Evolutionary conservation across 805 yeast genomes (phyloP).

Genomic region (Hagleromyces aurorensis): DNA sequence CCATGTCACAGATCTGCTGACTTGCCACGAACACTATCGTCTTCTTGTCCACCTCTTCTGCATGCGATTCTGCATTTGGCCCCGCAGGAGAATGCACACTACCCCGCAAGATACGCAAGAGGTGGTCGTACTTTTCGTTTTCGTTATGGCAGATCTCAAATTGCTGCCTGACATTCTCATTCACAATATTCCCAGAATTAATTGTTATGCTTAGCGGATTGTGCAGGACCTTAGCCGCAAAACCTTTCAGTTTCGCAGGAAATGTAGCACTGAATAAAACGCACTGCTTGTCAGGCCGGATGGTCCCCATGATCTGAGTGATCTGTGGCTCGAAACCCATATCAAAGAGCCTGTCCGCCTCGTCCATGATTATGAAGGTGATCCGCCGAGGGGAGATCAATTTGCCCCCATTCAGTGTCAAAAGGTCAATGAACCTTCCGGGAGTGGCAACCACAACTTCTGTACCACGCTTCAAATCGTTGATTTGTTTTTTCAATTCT

Average conservation of each 20-base stretch:
- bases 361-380: constrained; percentile 84
- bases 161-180: constrained; percentile 67
- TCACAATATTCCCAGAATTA: constrained; percentile 75
- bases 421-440: constrained; percentile 82
- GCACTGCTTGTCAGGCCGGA: constrained; percentile 82
- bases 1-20: constrained; percentile 75
- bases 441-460: constrained; percentile 90
- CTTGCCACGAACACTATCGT: constrained; percentile 79
- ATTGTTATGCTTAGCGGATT: constrained; percentile 71
- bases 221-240: constrained; percentile 58
- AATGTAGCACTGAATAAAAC: constrained; percentile 93
- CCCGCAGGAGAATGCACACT: constrained; percentile 7
- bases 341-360: constrained; percentile 95
- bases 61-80: background rate
- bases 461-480: constrained; percentile 66
- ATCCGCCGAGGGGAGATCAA: constrained; percentile 55
- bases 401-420: constrained; percentile 76
- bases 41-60: constrained; percentile 35
- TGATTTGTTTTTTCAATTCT: constrained; percentile 72
- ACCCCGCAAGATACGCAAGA: constrained; percentile 49
- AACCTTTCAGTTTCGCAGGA: constrained; percentile 66
- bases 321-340: constrained; percentile 97
- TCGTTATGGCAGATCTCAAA: constrained; percentile 52
- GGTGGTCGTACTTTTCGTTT: constrained; percentile 45
- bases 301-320: constrained; percentile 61